Conservation (phyloP, 257 asterid genomes). For the Cynanchum wilfordii region DNA sequence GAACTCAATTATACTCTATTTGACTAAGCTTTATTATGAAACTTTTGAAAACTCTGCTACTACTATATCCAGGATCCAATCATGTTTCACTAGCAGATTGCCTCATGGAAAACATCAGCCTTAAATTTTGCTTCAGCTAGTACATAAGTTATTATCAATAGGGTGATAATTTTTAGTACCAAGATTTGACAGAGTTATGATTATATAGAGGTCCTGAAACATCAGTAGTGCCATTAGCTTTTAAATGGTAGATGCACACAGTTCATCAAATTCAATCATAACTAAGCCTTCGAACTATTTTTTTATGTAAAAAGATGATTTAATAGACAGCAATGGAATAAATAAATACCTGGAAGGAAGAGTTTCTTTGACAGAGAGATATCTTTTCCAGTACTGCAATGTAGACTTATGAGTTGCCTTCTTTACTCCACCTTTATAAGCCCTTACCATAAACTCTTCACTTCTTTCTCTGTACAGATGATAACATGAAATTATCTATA, state of each 20-base stretch:
- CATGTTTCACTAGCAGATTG: neutral
- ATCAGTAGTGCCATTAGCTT: neutral
- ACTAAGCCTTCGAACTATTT: neutral
- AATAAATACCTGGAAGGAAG: slow-evolving; percentile 73
- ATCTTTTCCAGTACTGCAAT: slow-evolving; percentile 69
- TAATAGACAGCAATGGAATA: neutral
- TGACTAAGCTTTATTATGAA: neutral
- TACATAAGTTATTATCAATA: neutral
- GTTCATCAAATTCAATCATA: neutral
- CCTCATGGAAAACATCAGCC: neutral
- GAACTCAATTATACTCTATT: neutral
- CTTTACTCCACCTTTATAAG: slow-evolving; percentile 81
- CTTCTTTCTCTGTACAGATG: slow-evolving; percentile 66
- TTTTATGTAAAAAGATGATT: neutral
- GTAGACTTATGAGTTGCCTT: slow-evolving; percentile 86
- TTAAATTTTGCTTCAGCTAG: neutral
- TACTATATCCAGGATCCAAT: too few relatives aligned
- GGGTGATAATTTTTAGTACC: neutral
- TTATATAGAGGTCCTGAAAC: neutral
- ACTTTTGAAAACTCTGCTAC: neutral
- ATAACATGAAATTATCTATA: neutral
- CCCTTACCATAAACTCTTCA: slow-evolving; percentile 92
- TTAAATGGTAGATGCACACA: neutral
- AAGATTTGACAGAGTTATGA: neutral
- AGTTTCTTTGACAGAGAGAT: slow-evolving; percentile 75